Evolutionary conservation across 163 green algal species (phyloP).

Genomic region (Trebouxia gelatinosa): DNA sequence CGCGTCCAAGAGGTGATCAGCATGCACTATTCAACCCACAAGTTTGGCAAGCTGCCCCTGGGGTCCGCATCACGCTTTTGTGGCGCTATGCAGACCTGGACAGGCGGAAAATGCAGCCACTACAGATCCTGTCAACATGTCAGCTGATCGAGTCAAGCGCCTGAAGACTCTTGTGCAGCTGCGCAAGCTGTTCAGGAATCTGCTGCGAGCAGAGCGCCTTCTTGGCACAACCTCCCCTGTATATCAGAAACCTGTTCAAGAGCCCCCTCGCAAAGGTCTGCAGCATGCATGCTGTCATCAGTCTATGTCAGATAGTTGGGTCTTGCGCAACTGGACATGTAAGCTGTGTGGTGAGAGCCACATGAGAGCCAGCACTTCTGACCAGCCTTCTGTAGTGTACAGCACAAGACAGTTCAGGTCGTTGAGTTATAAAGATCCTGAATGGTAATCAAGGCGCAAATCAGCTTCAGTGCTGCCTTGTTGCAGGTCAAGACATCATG

Average conservation of each 20-base stretch:
- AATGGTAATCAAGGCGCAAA: too few relatives aligned
- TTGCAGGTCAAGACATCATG: too few relatives aligned
- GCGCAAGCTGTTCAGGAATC: slow-evolving; percentile 60
- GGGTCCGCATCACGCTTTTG: neutral
- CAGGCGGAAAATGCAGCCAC: neutral
- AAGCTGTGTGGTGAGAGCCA: neutral
- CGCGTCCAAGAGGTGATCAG: neutral
- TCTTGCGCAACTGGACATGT: too few relatives aligned
- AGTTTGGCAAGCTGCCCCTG: too few relatives aligned
- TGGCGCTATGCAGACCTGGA: neutral
- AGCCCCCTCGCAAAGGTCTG: neutral
- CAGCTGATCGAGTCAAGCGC: slow-evolving; percentile 25
- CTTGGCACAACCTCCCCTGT: slow-evolving; percentile 47
- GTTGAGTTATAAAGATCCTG: too few relatives aligned
- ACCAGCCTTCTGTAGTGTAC: too few relatives aligned
- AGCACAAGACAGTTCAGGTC: too few relatives aligned
- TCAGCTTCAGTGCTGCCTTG: too few relatives aligned
- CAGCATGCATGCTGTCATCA: too few relatives aligned
- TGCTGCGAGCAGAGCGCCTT: slow-evolving; percentile 52
- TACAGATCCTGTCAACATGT: neutral
- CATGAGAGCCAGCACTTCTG: too few relatives aligned
- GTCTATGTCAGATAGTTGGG: too few relatives aligned
- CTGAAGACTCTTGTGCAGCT: slow-evolving; percentile 53
- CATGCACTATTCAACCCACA: neutral
- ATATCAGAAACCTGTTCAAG: slow-evolving; percentile 1